These are phyloP conservation scores for Diplodia intermedia DNA, from an alignment of 2,329 filamentous ascomycete genomes.

Conservation along the genomic window DNA sequence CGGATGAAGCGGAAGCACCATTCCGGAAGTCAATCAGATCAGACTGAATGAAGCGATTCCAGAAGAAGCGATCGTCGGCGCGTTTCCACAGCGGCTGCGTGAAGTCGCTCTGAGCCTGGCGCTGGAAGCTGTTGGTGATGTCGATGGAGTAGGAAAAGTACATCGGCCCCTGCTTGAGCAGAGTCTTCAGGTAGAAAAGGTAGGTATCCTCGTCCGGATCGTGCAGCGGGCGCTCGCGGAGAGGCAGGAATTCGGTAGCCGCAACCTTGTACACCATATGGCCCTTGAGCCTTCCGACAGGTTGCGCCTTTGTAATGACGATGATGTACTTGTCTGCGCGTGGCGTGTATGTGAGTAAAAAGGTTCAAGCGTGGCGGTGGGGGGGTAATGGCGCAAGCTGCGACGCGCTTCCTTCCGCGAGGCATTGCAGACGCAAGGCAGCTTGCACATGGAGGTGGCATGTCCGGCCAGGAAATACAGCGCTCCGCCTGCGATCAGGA, in stretches of 20 bases:
- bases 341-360: not conserved
- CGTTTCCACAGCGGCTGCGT: conserved; percentile 84
- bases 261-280: conserved; percentile 96
- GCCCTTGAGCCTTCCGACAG: conserved; percentile 88
- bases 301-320: conserved; percentile 91
- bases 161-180: conserved; percentile 85
- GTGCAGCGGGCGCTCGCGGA: conserved; percentile 89
- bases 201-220: conserved; percentile 96
- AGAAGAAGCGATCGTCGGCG: conserved; percentile 97
- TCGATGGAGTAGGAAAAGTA: conserved; percentile 99
- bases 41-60: conserved; percentile 91
- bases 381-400: not conserved
- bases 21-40: conserved; percentile 89
- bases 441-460: conserved; percentile 9
- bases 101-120: conserved; percentile 79
- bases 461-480: not conserved
- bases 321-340: conserved; percentile 91
- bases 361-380: not conserved
- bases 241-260: conserved; percentile 88
- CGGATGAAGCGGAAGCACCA: conserved; percentile 55
- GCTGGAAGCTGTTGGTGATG: conserved; percentile 95
- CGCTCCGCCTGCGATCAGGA: not conserved
- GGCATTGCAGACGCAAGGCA: conserved; percentile 35
- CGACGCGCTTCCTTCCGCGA: conserved; percentile 1
- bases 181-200: conserved; percentile 77